Percentiles rank a stretch among this genome's conserved stretches.
Evolutionary conservation across 75 land plant genomes (phyloP).

Genomic region (Azolla pinnata): DNA sequence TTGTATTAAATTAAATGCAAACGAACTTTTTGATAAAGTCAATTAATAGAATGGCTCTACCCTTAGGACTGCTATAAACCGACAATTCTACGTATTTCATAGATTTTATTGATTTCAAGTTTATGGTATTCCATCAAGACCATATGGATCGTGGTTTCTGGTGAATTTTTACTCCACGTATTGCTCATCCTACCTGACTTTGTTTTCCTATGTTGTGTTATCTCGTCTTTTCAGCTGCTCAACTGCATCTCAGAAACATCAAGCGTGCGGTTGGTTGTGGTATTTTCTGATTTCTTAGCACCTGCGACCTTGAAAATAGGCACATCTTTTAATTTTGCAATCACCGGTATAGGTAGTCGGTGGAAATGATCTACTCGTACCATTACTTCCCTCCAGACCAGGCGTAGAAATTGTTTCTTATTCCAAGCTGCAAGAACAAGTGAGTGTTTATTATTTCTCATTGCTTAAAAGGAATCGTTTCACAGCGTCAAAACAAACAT

Average conservation of each 20-base stretch:
- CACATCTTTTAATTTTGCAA: conserved; percentile 6
- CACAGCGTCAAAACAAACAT: too few relatives aligned
- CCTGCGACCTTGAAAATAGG: too few relatives aligned
- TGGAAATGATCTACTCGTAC: conserved; percentile 51
- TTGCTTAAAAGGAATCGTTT: too few relatives aligned
- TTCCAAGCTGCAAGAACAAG: conserved; percentile 45
- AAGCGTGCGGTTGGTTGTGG: conserved; percentile 75
- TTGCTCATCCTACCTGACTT: too few relatives aligned
- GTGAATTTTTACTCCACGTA: too few relatives aligned
- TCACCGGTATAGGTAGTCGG: conserved; percentile 54
- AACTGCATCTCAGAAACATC: conserved; percentile 70
- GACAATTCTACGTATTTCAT: too few relatives aligned
- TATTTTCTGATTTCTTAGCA: conserved; percentile 23
- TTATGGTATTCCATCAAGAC: background rate
- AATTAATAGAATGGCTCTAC: too few relatives aligned
- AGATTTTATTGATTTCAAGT: background rate
- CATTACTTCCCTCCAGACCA: conserved; percentile 46
- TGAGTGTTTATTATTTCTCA: conserved; percentile 7
- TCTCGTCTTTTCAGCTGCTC: conserved; percentile 46
- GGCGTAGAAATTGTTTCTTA: conserved; percentile 53
- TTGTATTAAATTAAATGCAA: too few relatives aligned
- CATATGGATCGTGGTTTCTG: background rate
- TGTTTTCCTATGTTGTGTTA: background rate
- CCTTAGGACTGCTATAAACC: too few relatives aligned
- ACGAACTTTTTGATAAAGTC: too few relatives aligned